Conservation (phyloP, 148 eudicot species). For the Chenopodium quinoa region DNA sequence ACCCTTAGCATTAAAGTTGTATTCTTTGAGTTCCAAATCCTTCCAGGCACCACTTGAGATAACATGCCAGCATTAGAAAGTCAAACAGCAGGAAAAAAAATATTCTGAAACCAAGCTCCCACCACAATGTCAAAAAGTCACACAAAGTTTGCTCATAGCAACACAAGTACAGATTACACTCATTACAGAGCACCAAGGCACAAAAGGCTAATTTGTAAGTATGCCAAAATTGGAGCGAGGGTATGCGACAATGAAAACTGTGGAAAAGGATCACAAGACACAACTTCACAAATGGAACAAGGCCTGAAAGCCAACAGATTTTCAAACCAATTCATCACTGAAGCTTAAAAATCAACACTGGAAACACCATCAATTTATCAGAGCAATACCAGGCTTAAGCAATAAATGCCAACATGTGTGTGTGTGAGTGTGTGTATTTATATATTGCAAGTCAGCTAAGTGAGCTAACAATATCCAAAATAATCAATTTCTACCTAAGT, state of each 20-base stretch:
- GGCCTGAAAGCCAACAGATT: not conserved
- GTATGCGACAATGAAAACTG: too few relatives aligned
- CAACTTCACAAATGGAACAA: not conserved
- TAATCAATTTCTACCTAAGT: too few relatives aligned
- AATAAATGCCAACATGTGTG: not conserved
- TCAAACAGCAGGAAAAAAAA: not conserved
- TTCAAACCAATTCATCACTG: not conserved
- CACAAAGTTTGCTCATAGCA: not conserved
- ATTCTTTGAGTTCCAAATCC: conserved; percentile 78
- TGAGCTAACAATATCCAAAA: too few relatives aligned
- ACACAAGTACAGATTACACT: not conserved
- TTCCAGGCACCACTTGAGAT: conserved; percentile 76
- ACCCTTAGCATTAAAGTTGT: conserved; percentile 91
- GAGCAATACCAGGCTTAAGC: not conserved
- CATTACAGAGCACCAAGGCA: not conserved
- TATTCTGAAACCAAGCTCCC: not conserved
- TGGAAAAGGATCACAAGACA: not conserved
- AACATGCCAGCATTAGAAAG: conserved; percentile 8
- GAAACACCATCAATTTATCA: not conserved
- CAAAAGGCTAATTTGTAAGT: not conserved
- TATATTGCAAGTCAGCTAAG: too few relatives aligned
- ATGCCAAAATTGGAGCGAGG: not conserved
- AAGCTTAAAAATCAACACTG: not conserved
- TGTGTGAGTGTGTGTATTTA: too few relatives aligned
- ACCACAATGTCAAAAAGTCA: not conserved